phyloP scores from a whole-genome alignment of 306 rosid genomes.

The Cicer yamashitae region DNA sequence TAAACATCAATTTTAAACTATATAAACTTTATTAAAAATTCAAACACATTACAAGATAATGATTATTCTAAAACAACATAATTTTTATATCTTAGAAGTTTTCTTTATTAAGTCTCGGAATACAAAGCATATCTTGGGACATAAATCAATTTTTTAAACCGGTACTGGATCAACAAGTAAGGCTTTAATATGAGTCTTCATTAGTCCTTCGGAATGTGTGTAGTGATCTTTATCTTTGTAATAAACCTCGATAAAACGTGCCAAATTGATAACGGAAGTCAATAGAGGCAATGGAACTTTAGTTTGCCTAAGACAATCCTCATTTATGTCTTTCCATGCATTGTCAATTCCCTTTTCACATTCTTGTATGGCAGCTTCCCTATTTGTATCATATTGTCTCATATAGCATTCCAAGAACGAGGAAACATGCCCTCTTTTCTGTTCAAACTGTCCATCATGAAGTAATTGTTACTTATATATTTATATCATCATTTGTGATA shows the following conservation, averaged over 20 bases:
- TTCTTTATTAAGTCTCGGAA: neutral
- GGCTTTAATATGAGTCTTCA: neutral
- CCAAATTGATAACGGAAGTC: neutral
- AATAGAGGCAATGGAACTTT: conserved; percentile 25
- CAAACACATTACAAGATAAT: too few relatives aligned
- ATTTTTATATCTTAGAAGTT: too few relatives aligned
- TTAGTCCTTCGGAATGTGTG: conserved; percentile 27
- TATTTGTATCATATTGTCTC: conserved; percentile 31
- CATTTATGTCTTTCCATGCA: conserved; percentile 56
- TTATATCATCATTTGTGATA: too few relatives aligned
- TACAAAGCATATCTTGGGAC: neutral
- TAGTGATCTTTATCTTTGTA: conserved; percentile 34
- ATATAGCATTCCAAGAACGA: conserved; percentile 47
- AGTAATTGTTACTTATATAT: neutral
- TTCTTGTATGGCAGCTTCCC: conserved; percentile 37
- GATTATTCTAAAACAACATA: too few relatives aligned
- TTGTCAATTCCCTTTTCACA: neutral
- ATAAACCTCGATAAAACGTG: conserved; percentile 1
- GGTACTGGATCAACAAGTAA: neutral
- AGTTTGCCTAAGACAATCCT: conserved; percentile 29
- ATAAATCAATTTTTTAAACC: neutral
- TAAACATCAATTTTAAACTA: too few relatives aligned
- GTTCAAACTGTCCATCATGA: conserved; percentile 32
- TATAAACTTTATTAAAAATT: too few relatives aligned
- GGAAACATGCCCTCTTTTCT: conserved; percentile 39